These are phyloP conservation scores for Prillingera fragicola DNA, from an alignment of 1,284 basidiomycete species.

Conservation along the genomic window DNA sequence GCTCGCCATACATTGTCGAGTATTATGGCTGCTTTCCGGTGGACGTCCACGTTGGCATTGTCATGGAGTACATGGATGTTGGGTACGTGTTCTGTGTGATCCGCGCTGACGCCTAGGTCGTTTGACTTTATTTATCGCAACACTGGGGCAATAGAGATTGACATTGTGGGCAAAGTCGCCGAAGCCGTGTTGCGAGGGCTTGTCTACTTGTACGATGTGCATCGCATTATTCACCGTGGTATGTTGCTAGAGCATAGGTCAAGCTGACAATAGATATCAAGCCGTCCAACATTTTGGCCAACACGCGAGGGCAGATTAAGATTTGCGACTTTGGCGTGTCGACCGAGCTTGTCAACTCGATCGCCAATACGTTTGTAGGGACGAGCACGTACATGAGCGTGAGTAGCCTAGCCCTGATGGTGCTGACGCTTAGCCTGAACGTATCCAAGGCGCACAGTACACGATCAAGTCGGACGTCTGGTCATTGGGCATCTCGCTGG, in stretches of 20 bases:
- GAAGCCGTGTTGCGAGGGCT: slow-evolving; percentile 87
- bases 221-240: slow-evolving; percentile 98
- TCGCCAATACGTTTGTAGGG: slow-evolving; percentile 97
- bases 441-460: slow-evolving; percentile 96
- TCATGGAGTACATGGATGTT: slow-evolving; percentile 94
- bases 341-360: slow-evolving; percentile 96
- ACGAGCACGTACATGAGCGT: slow-evolving; percentile 99
- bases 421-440: slow-evolving; percentile 67
- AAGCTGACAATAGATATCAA: slow-evolving; percentile 77
- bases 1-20: slow-evolving; percentile 86
- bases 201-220: slow-evolving; percentile 96
- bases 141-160: slow-evolving; percentile 81
- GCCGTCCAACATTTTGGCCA: slow-evolving; percentile 94
- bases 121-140: slow-evolving; percentile 89
- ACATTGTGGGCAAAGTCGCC: slow-evolving; percentile 84
- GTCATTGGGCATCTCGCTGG: slow-evolving; percentile 91
- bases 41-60: slow-evolving; percentile 97
- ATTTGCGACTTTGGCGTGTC: slow-evolving; percentile 99
- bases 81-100: slow-evolving; percentile 41
- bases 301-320: slow-evolving; percentile 91
- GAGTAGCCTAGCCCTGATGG: slow-evolving; percentile 49
- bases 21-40: slow-evolving; percentile 94
- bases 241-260: slow-evolving; percentile 26
- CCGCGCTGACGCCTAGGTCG: slow-evolving; percentile 49
- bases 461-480: slow-evolving; percentile 97